A percentile compares a stretch with the other conserved stretches of the same genome.
Conservation (phyloP, 495 filamentous ascomycete genomes). For the Neurospora sp. region DNA sequence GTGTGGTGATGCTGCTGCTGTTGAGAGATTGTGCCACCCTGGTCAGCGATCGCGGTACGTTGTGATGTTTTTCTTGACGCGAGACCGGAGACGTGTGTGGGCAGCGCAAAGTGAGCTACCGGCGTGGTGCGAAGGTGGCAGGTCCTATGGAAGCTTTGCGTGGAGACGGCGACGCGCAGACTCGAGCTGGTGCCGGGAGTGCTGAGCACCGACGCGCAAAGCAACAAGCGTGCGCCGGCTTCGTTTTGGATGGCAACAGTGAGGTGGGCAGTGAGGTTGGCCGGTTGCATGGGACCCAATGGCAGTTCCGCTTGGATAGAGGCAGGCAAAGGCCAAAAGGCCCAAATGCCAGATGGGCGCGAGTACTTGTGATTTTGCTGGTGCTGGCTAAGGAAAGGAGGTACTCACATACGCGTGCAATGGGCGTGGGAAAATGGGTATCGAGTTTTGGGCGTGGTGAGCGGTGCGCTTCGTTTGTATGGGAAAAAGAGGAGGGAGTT, state of each 20-base stretch:
- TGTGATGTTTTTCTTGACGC: constrained; percentile 3
- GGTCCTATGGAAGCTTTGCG: constrained; percentile 2
- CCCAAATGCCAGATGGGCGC: neutral
- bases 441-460: constrained; percentile 16
- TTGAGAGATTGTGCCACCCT: constrained; percentile 2
- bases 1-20: neutral
- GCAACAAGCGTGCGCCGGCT: neutral
- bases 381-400: constrained; percentile 8
- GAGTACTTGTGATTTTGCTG: constrained; percentile 17
- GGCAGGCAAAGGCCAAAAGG: neutral
- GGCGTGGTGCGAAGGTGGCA: neutral
- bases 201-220: neutral
- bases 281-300: constrained; percentile 3
- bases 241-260: neutral
- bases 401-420: constrained; percentile 16
- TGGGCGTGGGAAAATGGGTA: constrained; percentile 14
- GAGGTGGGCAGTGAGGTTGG: neutral
- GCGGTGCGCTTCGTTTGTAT: constrained; percentile 32
- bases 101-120: constrained; percentile 5
- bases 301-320: neutral
- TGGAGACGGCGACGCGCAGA: constrained; percentile 1
- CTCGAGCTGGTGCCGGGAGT: neutral
- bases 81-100: constrained; percentile 3
- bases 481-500: constrained; percentile 40
- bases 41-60: constrained; percentile 8